phyloP scores from a whole-genome alignment of 1,139 yeast species.

The Pichia sp. region DNA sequence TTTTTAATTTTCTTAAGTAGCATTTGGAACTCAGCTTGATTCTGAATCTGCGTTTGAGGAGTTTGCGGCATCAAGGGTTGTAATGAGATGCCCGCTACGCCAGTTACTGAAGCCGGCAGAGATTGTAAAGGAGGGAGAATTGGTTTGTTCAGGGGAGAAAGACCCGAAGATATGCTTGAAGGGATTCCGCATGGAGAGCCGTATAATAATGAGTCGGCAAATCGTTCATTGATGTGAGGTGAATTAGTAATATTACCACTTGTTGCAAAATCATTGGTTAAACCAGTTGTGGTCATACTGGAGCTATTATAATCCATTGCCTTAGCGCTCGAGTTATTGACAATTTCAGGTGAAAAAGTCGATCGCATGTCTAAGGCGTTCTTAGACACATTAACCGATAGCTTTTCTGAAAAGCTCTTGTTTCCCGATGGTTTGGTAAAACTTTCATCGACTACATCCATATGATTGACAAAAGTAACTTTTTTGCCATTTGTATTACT shows the following conservation, averaged over 20 bases:
- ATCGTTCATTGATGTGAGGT: not conserved
- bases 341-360: not conserved
- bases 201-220: not conserved
- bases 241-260: not conserved
- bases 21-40: not conserved
- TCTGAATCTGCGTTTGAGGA: not conserved
- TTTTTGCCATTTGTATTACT: slow-evolving; percentile 28
- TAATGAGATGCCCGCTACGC: not conserved
- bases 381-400: too few species aligned
- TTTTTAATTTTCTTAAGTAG: not conserved
- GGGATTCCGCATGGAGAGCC: not conserved
- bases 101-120: not conserved
- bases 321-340: not conserved
- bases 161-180: not conserved
- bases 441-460: not conserved
- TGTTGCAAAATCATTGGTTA: not conserved
- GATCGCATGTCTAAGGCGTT: not conserved
- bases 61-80: not conserved
- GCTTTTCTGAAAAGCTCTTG: too few species aligned
- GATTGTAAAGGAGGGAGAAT: slow-evolving; percentile 2
- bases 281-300: not conserved
- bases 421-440: too few species aligned
- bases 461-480: not conserved
- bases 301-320: not conserved
- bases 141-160: not conserved